Evolutionary conservation across 805 yeast genomes (phyloP).

Genomic region (Candida nemodendra): DNA sequence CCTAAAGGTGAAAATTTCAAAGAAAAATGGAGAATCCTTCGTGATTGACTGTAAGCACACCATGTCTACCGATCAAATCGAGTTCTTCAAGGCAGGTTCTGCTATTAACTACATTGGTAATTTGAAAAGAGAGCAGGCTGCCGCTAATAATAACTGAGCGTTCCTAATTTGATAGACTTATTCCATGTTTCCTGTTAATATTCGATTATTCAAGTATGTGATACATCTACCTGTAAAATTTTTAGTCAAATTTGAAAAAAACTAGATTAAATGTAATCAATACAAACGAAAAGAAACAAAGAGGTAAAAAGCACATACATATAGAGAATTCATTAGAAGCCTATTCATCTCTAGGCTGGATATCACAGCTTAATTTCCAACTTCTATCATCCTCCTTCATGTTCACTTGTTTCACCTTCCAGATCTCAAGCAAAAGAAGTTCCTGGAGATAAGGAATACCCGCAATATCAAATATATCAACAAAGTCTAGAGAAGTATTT

Average conservation of each 20-base stretch:
- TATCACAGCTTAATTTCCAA: conserved; percentile 66
- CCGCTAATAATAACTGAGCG: not conserved
- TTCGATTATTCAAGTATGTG: too few species aligned
- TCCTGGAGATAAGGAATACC: conserved; percentile 48
- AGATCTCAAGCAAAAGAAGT: conserved; percentile 61
- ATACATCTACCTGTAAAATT: too few species aligned
- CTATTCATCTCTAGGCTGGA: conserved; percentile 49
- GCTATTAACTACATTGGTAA: conserved; percentile 82
- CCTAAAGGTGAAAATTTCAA: conserved; percentile 68
- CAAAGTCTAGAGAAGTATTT: conserved; percentile 16
- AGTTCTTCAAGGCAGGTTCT: conserved; percentile 95
- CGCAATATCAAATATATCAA: conserved; percentile 39
- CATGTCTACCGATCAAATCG: conserved; percentile 94
- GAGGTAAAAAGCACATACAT: not conserved
- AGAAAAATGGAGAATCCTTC: conserved; percentile 66
- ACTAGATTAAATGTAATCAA: too few species aligned
- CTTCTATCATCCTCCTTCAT: conserved; percentile 63
- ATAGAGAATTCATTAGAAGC: conserved; percentile 1
- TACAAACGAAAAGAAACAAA: too few species aligned
- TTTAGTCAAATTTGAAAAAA: too few species aligned
- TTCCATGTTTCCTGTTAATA: too few species aligned
- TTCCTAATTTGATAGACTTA: not conserved
- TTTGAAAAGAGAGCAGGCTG: conserved; percentile 22
- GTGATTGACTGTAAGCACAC: conserved; percentile 84
- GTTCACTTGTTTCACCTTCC: conserved; percentile 66